Conservation (phyloP, 192 early-diverging fungal species). For the Paraglomus occultum region DNA sequence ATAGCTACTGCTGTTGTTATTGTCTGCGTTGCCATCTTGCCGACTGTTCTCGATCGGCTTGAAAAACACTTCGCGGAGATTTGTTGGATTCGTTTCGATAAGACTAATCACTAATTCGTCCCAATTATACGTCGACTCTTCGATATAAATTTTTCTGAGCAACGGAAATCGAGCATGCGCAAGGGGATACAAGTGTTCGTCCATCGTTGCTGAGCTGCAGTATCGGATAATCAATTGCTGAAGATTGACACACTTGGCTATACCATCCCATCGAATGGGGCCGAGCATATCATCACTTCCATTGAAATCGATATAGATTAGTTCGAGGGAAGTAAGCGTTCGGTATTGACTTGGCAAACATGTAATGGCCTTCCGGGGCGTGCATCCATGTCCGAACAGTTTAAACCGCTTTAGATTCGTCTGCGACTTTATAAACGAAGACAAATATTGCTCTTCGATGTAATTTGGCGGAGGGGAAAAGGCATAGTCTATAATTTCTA, state of each 20-base stretch:
- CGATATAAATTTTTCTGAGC: conserved; percentile 26
- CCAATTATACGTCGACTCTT: conserved; percentile 27
- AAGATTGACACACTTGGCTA: conserved; percentile 12
- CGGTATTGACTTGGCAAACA: background rate
- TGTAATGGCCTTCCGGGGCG: background rate
- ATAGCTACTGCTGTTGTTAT: background rate
- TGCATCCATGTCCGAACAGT: conserved; percentile 23
- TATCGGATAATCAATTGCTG: conserved; percentile 13
- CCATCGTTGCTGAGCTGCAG: conserved; percentile 12
- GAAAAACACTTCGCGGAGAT: conserved; percentile 26
- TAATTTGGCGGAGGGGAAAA: conserved; percentile 21
- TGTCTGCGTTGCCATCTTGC: no score
- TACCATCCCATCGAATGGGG: background rate
- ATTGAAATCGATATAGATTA: conserved; percentile 27
- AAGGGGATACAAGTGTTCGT: conserved; percentile 12
- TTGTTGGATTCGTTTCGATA: conserved; percentile 13
- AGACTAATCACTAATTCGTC: conserved; percentile 21
- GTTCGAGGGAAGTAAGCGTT: conserved; percentile 17
- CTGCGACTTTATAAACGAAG: conserved; percentile 17
- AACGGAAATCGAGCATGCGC: conserved; percentile 11
- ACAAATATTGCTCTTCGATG: conserved; percentile 26
- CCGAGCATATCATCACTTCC: no score
- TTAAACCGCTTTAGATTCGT: conserved; percentile 9
- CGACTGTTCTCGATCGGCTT: conserved; percentile 9
- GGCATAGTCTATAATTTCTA: conserved; percentile 23